Conservation (phyloP, 306 rosid species). For the Carpinus fangiana region DNA sequence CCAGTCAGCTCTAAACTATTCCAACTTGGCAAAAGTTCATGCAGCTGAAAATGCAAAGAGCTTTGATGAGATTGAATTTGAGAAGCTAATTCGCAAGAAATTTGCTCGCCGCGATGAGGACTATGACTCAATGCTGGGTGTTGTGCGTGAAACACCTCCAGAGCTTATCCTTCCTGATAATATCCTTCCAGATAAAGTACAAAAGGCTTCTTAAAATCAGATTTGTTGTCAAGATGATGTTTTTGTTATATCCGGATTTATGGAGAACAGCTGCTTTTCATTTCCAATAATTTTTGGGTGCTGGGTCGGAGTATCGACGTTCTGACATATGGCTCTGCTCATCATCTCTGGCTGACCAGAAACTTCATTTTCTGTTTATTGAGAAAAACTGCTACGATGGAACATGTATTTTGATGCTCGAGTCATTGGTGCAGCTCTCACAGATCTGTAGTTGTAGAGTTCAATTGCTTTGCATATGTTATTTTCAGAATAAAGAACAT, state of each 20-base stretch:
- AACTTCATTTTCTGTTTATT: slow-evolving; percentile 30
- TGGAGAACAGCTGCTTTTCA: slow-evolving; percentile 39
- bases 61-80: slow-evolving; percentile 71
- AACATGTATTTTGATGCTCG: slow-evolving; percentile 41
- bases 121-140: slow-evolving; percentile 56
- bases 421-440: slow-evolving; percentile 22
- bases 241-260: slow-evolving; percentile 35
- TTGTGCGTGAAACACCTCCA: slow-evolving; percentile 52
- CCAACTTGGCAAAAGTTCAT: slow-evolving; percentile 90
- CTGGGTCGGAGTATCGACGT: slow-evolving; percentile 32
- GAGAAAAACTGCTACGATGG: slow-evolving; percentile 27
- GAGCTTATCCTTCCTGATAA: slow-evolving; percentile 62
- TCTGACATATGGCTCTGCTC: slow-evolving; percentile 33
- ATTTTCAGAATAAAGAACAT: slow-evolving; percentile 22
- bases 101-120: slow-evolving; percentile 67
- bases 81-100: slow-evolving; percentile 77
- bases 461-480: slow-evolving; percentile 32
- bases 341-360: slow-evolving; percentile 30
- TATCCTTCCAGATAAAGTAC: slow-evolving; percentile 45
- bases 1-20: slow-evolving; percentile 79
- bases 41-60: slow-evolving; percentile 82
- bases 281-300: slow-evolving; percentile 61
- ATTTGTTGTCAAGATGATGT: slow-evolving; percentile 19
- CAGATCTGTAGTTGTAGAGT: slow-evolving; percentile 30
- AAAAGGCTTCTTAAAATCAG: slow-evolving; percentile 50